Evolutionary conservation across 2,329 filamentous ascomycete species (phyloP), one percentile per base, ranked within the genome.

Genomic region (Zasmidium angulare): DNA sequence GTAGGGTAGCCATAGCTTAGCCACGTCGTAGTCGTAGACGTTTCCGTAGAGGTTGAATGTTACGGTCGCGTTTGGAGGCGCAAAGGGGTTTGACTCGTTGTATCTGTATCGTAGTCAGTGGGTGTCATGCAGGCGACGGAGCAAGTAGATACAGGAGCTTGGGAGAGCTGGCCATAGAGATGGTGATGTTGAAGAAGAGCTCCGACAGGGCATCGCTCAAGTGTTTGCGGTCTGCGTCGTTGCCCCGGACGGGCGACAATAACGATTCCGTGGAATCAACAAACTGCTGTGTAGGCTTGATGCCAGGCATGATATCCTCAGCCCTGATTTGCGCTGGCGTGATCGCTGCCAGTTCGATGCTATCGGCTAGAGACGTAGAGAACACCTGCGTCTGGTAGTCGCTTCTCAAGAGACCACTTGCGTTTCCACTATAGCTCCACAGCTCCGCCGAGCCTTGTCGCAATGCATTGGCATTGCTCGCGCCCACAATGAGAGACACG

Each of bases 181-280:
- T 6, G 1, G 60, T 67, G 29, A 67, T 58, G 26, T 67, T 67
- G 20, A 63, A 59, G 47, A 59, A 65, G 9, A 67, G 51, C 19
- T 60, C 57, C 49, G 58, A 48, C 11, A 60, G 9, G 11, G 55
- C 53, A 1, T 43, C 31, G 19, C 54, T 55, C 36, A 62, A 31
- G 20, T 23, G 31, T 6, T 22, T 10, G n/a, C 7, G 6, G 17
- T 14, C 9, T 2, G 11, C 4, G 19, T 19, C 19, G 14, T 14
- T 21, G 6, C 2, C 20, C 2, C 14, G 11, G 10, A 21, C 65
- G 65, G n/a, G 60, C 56, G 49, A 59, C 63, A 12, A 4, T 49
- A 10, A 10, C 9, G 46, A 22, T 6, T 22, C 20, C 6, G 46
- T 22, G n/a, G 20, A n/a, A n/a, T n/a, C n/a, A n/a, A n/a, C 9